phyloP scores from a whole-genome alignment of 1,284 basidiomycete species.

The Trichosporon sp. region DNA sequence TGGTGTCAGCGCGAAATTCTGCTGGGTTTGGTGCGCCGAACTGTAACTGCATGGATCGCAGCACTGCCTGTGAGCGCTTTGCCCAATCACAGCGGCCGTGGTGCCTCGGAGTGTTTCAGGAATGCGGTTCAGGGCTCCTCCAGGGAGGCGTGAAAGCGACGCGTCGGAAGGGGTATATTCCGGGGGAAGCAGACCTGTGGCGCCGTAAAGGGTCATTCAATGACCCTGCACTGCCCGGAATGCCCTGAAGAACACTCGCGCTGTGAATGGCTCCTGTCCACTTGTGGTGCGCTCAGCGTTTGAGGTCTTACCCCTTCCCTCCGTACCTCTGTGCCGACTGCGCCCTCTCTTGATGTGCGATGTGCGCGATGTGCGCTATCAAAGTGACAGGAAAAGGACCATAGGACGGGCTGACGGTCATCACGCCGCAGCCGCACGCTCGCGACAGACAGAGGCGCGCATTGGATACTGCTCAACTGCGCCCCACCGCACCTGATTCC shows the following conservation, averaged over 20 bases:
- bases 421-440: no score
- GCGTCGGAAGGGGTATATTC: background rate
- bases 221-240: no score
- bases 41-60: background rate
- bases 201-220: background rate
- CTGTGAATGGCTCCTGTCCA: background rate
- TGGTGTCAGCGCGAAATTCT: background rate
- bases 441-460: no score
- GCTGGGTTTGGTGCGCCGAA: background rate
- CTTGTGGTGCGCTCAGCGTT: background rate
- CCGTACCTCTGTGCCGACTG: no score
- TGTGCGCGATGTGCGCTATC: background rate
- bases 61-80: background rate
- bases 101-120: conserved; percentile 2
- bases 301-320: background rate
- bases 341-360: background rate
- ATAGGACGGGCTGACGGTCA: no score
- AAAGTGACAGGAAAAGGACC: no score
- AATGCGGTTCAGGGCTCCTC: background rate
- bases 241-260: background rate
- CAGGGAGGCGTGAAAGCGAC: background rate
- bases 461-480: no score
- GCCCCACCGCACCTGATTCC: no score
- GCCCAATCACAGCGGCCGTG: background rate
- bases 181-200: background rate